These are phyloP conservation scores for Candida nemodendra DNA, from an alignment of 805 yeast genomes.

Conservation along the genomic window DNA sequence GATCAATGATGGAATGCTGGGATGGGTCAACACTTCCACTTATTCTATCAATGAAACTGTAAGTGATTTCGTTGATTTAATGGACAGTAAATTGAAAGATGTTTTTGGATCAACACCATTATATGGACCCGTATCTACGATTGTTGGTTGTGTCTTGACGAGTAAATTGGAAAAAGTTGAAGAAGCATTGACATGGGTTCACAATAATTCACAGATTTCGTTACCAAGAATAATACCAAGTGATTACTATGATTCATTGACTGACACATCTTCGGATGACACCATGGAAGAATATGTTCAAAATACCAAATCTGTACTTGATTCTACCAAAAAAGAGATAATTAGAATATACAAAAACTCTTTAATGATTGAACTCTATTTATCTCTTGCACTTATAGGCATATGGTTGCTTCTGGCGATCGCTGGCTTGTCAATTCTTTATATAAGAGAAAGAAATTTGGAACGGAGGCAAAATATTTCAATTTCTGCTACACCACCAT, in stretches of 20 bases:
- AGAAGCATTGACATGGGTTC: conserved; percentile 76
- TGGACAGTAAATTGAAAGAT: conserved; percentile 56
- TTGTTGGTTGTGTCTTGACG: conserved; percentile 79
- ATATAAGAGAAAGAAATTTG: conserved; percentile 14
- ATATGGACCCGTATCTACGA: conserved; percentile 57
- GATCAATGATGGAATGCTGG: conserved; percentile 65
- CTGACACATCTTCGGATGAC: conserved; percentile 7
- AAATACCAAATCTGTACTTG: conserved; percentile 26
- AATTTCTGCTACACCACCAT: conserved; percentile 3
- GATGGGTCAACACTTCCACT: conserved; percentile 61
- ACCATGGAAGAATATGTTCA: conserved; percentile 13
- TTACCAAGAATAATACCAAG: conserved; percentile 48
- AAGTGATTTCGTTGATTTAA: conserved; percentile 49
- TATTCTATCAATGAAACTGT: conserved; percentile 59
- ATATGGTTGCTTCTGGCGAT: conserved; percentile 48
- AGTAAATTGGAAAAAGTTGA: conserved; percentile 66
- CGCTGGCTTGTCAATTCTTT: conserved; percentile 16
- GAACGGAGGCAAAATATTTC: neutral
- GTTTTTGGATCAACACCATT: conserved; percentile 71
- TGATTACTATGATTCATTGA: conserved; percentile 4
- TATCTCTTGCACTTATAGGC: conserved; percentile 43
- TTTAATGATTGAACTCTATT: conserved; percentile 44
- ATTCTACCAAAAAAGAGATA: conserved; percentile 25
- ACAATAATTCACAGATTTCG: conserved; percentile 55
- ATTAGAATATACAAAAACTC: conserved; percentile 36